Conservation (phyloP, 805 yeast species). For the Suhomyces canberraensis region DNA sequence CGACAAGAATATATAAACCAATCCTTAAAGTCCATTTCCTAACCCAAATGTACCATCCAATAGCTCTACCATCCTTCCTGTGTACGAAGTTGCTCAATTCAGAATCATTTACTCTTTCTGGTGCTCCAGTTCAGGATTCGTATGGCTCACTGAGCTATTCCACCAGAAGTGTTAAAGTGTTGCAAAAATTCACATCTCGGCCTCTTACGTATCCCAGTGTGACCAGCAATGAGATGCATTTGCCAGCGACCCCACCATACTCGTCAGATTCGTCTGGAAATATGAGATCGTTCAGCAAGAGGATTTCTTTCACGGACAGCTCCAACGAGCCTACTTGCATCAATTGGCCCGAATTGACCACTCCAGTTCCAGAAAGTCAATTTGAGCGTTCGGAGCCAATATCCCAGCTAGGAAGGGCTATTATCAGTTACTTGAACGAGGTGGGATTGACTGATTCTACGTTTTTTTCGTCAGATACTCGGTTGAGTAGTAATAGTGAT, state of each 20-base stretch:
- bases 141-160: not conserved
- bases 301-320: not conserved
- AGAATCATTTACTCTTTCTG: not conserved
- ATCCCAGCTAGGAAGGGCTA: conserved; percentile 7
- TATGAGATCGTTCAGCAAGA: not conserved
- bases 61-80: too few species aligned
- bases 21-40: too few species aligned
- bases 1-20: too few species aligned
- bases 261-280: not conserved
- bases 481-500: not conserved
- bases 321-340: not conserved
- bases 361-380: not conserved
- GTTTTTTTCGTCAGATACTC: not conserved
- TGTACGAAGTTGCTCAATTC: too few species aligned
- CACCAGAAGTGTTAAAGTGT: conserved; percentile 1
- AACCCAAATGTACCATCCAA: too few species aligned
- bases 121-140: not conserved
- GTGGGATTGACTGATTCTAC: conserved; percentile 9
- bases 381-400: conserved; percentile 1
- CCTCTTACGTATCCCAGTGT: not conserved
- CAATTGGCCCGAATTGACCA: conserved; percentile 1
- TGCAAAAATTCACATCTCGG: not conserved
- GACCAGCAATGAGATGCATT: not conserved
- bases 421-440: conserved; percentile 10
- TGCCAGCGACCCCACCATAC: not conserved